Evolutionary conservation across 805 yeast species (phyloP).

Genomic region (Clavispora asparagi): DNA sequence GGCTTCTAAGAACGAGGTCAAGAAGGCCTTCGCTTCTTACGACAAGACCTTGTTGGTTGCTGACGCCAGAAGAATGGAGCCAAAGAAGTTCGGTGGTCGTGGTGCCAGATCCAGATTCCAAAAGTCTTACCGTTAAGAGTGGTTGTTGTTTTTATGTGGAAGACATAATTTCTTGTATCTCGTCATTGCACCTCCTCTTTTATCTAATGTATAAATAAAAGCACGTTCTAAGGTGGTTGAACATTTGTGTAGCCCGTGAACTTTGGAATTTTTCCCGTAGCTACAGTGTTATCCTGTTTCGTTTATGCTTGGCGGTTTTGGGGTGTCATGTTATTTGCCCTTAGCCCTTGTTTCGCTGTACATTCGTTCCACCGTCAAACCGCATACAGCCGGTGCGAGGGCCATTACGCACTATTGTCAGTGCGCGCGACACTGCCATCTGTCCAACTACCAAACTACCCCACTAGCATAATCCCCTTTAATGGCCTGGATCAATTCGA

Average conservation of each 20-base stretch:
- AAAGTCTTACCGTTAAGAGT: conserved; percentile 96
- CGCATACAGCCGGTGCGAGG: no score
- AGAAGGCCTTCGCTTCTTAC: conserved; percentile 95
- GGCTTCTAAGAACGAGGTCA: conserved; percentile 98
- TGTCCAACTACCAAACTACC: conserved; percentile 1
- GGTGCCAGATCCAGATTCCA: conserved; percentile 99
- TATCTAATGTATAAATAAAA: conserved; percentile 18
- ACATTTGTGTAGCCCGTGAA: not conserved
- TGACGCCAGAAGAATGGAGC: conserved; percentile 99
- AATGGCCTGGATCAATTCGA: conserved; percentile 35
- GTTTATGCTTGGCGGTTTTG: no score
- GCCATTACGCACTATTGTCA: no score
- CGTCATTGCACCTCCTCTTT: conserved; percentile 10
- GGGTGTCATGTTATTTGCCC: no score
- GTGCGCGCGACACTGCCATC: not conserved
- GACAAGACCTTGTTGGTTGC: conserved; percentile 99
- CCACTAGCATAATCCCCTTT: not conserved
- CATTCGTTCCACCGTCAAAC: no score
- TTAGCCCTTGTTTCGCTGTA: no score
- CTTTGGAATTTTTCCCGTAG: no score
- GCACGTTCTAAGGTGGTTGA: conserved; percentile 5
- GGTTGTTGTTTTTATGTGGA: conserved; percentile 6
- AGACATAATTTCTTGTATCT: conserved; percentile 2
- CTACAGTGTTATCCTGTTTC: no score
- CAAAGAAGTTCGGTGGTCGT: conserved; percentile 99